Evolutionary conservation across 306 rosid genomes (phyloP), one percentile per base, ranked within the genome.

Genomic region (Betula pendula): DNA sequence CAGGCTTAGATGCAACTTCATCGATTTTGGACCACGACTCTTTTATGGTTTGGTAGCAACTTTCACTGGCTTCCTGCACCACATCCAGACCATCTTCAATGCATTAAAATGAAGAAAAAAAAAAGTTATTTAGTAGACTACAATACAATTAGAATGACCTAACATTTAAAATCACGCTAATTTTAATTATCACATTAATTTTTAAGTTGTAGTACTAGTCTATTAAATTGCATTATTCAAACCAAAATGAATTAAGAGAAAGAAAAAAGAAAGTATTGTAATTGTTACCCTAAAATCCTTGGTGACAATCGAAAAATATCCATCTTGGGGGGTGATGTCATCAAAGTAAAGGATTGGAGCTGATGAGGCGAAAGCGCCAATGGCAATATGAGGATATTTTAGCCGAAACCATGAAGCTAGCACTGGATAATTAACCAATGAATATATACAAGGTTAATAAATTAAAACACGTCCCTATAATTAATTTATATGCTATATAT

Each of bases 381-480:
- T 79, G 19, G 96, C 81, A 3, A 93, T 11, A 53, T 93, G 96
- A 8, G 97, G 96, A 82, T 93, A 93, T 77, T 93, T 93, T 33
- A 93, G 87, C 71, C 97, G 87, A 77, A 93, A 93, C 97, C 97
- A 90, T 35, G 97, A 70, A 53, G 97, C 94, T 75, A 92, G 83
- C 97, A 92, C 97, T 92, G 81, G 73, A 81, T 15, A 78, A 25
- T 25, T 42, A 29, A 29, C 2, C 45, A 53, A 63, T 0, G 49
- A 2, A 22, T 33, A 33, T 33, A 33, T 33, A 33, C 38, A 33
- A 33, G 4, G 4, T 33, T 33, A 33, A 33, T 33, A n/a, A n/a
- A n/a, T n/a, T n/a, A n/a, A n/a, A n/a, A n/a, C n/a, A n/a, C n/a
- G n/a, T n/a, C n/a, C n/a, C n/a, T n/a, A n/a, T n/a, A n/a, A n/a